Evolutionary conservation across 176 grass and related monocot species (phyloP).

Genomic region (Panicum miliaceum): DNA sequence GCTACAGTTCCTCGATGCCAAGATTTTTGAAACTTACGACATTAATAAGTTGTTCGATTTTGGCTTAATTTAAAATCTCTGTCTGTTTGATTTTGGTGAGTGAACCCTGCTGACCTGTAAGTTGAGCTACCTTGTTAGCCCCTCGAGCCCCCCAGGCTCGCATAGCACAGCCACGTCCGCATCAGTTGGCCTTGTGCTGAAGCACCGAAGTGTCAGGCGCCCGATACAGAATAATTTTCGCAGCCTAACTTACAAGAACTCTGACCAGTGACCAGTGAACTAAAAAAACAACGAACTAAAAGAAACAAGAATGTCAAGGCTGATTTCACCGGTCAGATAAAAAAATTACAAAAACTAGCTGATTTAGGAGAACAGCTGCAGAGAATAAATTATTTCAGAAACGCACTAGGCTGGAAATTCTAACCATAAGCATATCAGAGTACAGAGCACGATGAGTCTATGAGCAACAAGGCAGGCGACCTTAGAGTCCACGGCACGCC

Average conservation of each 20-base stretch:
- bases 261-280: not conserved
- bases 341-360: constrained; percentile 28
- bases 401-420: constrained; percentile 17
- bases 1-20: too few species aligned
- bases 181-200: not conserved
- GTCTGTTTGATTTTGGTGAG: not conserved
- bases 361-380: not conserved
- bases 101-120: not conserved
- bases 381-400: constrained; percentile 35
- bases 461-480: not conserved
- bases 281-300: not conserved
- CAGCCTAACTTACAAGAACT: not conserved
- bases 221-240: not conserved
- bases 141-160: too few species aligned
- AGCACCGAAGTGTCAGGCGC: not conserved
- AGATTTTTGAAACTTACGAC: too few species aligned
- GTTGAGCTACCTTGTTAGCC: too few species aligned
- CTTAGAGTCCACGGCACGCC: not conserved
- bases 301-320: not conserved
- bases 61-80: too few species aligned
- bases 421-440: constrained; percentile 5
- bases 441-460: constrained; percentile 1
- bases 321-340: constrained; percentile 15
- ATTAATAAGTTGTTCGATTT: not conserved
- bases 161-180: not conserved